phyloP scores from a whole-genome alignment of 805 yeast genomes.

The Komagataella kurtzmanii region DNA sequence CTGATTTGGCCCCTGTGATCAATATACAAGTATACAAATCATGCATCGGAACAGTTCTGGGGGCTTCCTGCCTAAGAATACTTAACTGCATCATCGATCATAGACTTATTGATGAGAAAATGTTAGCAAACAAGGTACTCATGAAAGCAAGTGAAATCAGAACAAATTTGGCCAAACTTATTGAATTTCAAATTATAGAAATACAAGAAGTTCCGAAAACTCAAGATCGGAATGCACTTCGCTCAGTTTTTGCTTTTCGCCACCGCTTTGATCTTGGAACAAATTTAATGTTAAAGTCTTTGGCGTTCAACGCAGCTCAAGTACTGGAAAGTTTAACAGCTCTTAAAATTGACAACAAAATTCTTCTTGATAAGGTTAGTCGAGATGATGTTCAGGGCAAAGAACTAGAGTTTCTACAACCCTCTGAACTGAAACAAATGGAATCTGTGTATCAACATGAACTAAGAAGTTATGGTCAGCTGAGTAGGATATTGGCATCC shows the following conservation, averaged over 20 bases:
- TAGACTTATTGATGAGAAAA: constrained; percentile 74
- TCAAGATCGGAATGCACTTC: constrained; percentile 80
- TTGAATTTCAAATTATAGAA: constrained; percentile 62
- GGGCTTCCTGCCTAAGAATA: constrained; percentile 55
- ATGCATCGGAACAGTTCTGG: constrained; percentile 45
- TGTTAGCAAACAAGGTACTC: constrained; percentile 60
- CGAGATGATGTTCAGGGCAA: constrained; percentile 84
- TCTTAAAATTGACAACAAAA: constrained; percentile 45
- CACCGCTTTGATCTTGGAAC: constrained; percentile 30
- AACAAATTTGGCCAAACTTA: constrained; percentile 50
- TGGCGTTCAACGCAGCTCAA: constrained; percentile 41
- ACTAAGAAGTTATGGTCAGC: constrained; percentile 35
- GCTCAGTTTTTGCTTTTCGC: constrained; percentile 75
- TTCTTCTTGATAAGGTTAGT: constrained; percentile 65
- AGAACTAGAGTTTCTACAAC: constrained; percentile 61
- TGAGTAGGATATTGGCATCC: constrained; percentile 39
- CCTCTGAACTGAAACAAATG: constrained; percentile 64
- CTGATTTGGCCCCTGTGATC: constrained; percentile 29
- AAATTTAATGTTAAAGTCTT: constrained; percentile 21
- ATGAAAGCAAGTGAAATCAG: constrained; percentile 70
- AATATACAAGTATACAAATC: constrained; percentile 41
- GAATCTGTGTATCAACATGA: constrained; percentile 47
- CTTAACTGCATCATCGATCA: constrained; percentile 62
- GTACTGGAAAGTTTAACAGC: constrained; percentile 33
- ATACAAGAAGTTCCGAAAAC: constrained; percentile 91